A percentile compares a stretch with the other conserved stretches of the same genome.
Evolutionary conservation across 2,329 filamentous ascomycete genomes (phyloP).

Genomic region (Alternaria gansuensis): DNA sequence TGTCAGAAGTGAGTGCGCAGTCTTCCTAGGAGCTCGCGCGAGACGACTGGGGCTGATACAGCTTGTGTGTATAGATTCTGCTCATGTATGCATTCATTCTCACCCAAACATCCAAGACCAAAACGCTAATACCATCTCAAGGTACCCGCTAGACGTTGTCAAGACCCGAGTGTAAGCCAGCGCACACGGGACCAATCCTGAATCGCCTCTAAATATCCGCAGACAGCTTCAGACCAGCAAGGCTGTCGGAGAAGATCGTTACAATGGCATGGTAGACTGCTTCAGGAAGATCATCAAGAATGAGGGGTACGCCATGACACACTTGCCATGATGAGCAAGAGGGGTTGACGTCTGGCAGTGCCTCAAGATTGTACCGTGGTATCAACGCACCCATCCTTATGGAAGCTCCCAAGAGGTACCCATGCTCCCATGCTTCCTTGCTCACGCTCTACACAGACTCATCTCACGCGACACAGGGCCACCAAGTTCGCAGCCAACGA

Average conservation of each 20-base stretch:
- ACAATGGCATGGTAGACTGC: constrained; percentile 98
- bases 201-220: constrained; percentile 39
- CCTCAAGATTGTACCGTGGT: constrained; percentile 91
- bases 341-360: constrained; percentile 59
- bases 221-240: constrained; percentile 87
- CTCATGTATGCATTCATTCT: constrained; percentile 69
- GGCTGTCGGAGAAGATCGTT: constrained; percentile 77
- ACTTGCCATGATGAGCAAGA: not conserved
- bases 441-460: not conserved
- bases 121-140: constrained; percentile 53
- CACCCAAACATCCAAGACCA: not conserved
- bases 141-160: constrained; percentile 98
- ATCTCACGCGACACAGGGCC: constrained; percentile 63
- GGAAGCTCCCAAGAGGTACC: constrained; percentile 85
- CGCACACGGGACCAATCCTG: constrained; percentile 11
- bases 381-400: constrained; percentile 96
- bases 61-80: constrained; percentile 70
- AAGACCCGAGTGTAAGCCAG: constrained; percentile 89
- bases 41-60: constrained; percentile 39
- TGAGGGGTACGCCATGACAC: constrained; percentile 74
- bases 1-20: constrained; percentile 80
- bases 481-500: constrained; percentile 99
- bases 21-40: constrained; percentile 20
- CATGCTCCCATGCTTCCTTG: not conserved
- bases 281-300: constrained; percentile 96